Evolutionary conservation across 805 yeast genomes (phyloP).

Genomic region (Zygoascus ofunaensis): DNA sequence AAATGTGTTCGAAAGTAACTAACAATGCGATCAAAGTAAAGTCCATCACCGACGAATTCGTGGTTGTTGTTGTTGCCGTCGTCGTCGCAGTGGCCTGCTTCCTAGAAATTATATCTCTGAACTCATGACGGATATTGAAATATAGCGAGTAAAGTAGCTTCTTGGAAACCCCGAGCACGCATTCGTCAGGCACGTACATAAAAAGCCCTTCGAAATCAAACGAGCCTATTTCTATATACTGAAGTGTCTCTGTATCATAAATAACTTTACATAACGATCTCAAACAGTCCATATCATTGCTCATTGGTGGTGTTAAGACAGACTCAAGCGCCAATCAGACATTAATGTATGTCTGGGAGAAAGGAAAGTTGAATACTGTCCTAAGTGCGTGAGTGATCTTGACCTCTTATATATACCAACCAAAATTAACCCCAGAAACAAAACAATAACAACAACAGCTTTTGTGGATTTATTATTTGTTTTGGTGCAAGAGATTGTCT

Average conservation of each 20-base stretch:
- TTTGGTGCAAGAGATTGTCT: too few relatives aligned
- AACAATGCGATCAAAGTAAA: slow-evolving; percentile 20
- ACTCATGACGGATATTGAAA: slow-evolving; percentile 7
- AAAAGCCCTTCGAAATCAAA: background rate
- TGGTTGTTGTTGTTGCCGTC: background rate
- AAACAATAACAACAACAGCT: too few relatives aligned
- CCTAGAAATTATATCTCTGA: slow-evolving; percentile 1
- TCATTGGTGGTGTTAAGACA: too few relatives aligned
- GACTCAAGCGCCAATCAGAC: too few relatives aligned
- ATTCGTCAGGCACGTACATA: slow-evolving; percentile 11
- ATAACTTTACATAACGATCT: background rate
- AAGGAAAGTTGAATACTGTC: too few relatives aligned
- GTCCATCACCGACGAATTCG: background rate
- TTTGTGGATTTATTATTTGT: too few relatives aligned
- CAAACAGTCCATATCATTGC: background rate
- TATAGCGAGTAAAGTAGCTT: slow-evolving; percentile 14
- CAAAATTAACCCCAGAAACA: too few relatives aligned
- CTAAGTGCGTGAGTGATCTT: too few relatives aligned
- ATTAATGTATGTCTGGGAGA: too few relatives aligned
- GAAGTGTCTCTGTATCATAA: background rate
- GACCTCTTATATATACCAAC: too few relatives aligned
- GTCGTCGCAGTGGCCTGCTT: too few relatives aligned
- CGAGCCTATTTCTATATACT: slow-evolving; percentile 12
- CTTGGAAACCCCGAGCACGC: slow-evolving; percentile 21
- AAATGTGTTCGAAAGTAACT: slow-evolving; percentile 26